phyloP scores from a whole-genome alignment of 345 rosid species.

The Microthlaspi erraticum region DNA sequence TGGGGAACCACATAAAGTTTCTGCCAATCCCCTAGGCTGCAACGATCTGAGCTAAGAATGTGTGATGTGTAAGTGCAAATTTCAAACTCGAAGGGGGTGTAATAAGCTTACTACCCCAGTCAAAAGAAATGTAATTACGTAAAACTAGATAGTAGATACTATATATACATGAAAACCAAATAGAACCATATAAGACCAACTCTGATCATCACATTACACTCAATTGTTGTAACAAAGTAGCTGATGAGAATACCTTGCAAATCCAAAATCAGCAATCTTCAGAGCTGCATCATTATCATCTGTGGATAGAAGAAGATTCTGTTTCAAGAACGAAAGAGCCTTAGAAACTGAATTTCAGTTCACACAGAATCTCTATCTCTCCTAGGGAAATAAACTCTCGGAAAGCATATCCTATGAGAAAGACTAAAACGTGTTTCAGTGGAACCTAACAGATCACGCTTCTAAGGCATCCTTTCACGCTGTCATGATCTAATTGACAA shows the following conservation, averaged over 20 bases:
- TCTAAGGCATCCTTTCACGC: not conserved
- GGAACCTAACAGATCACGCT: slow-evolving; percentile 20
- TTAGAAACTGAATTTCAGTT: slow-evolving; percentile 41
- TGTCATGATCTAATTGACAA: slow-evolving; percentile 15
- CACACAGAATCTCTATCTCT: slow-evolving; percentile 10
- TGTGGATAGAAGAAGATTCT: slow-evolving; percentile 94
- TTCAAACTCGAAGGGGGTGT: slow-evolving; percentile 19
- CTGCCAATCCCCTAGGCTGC: slow-evolving; percentile 95
- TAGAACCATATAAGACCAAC: slow-evolving; percentile 13
- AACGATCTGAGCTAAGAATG: slow-evolving; percentile 68
- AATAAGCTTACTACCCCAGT: slow-evolving; percentile 2
- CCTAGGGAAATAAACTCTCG: slow-evolving; percentile 5
- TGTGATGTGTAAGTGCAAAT: slow-evolving; percentile 30
- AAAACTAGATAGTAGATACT: slow-evolving; percentile 6
- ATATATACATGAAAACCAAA: slow-evolving; percentile 20
- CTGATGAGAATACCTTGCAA: slow-evolving; percentile 76
- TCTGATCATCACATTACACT: slow-evolving; percentile 28
- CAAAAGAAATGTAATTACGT: slow-evolving; percentile 26
- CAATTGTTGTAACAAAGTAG: slow-evolving; percentile 21
- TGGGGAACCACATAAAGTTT: slow-evolving; percentile 99
- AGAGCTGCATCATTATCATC: slow-evolving; percentile 63
- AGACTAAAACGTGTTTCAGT: not conserved
- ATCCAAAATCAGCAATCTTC: slow-evolving; percentile 99
- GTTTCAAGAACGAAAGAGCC: slow-evolving; percentile 50
- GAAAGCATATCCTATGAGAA: slow-evolving; percentile 12